Evolutionary conservation across 495 filamentous ascomycete genomes (phyloP).

Genomic region (Lepraria neglecta): DNA sequence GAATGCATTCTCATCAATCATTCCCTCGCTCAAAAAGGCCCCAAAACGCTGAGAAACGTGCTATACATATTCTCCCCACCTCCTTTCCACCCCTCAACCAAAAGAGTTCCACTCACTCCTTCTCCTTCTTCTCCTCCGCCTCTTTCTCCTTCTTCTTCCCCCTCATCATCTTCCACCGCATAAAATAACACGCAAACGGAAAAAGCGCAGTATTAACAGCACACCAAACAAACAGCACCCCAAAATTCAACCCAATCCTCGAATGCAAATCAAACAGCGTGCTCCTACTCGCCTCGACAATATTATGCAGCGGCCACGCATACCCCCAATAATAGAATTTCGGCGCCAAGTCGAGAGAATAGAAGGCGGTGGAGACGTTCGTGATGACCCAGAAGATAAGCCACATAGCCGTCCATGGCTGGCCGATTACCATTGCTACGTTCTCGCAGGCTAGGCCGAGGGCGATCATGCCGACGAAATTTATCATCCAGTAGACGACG

Average conservation of each 20-base stretch:
- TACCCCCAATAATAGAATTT: conserved; percentile 62
- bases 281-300: conserved; percentile 57
- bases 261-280: conserved; percentile 60
- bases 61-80: too few relatives aligned
- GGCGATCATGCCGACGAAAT: conserved; percentile 63
- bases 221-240: conserved; percentile 56
- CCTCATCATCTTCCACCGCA: conserved; percentile 51
- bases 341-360: conserved; percentile 52
- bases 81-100: too few relatives aligned
- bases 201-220: conserved; percentile 51
- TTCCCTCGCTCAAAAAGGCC: too few relatives aligned
- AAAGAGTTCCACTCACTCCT: too few relatives aligned
- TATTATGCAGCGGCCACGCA: conserved; percentile 65
- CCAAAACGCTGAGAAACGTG: too few relatives aligned
- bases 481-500: conserved; percentile 69
- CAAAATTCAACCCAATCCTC: conserved; percentile 59
- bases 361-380: conserved; percentile 61
- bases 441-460: conserved; percentile 67
- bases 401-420: conserved; percentile 63
- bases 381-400: conserved; percentile 73
- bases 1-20: too few relatives aligned
- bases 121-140: conserved; percentile 1
- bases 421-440: conserved; percentile 61
- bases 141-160: conserved; percentile 25
- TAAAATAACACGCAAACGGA: conserved; percentile 54